Evolutionary conservation across 495 filamentous ascomycete genomes (phyloP).

Genomic region (Aspergillus coremiiformis): DNA sequence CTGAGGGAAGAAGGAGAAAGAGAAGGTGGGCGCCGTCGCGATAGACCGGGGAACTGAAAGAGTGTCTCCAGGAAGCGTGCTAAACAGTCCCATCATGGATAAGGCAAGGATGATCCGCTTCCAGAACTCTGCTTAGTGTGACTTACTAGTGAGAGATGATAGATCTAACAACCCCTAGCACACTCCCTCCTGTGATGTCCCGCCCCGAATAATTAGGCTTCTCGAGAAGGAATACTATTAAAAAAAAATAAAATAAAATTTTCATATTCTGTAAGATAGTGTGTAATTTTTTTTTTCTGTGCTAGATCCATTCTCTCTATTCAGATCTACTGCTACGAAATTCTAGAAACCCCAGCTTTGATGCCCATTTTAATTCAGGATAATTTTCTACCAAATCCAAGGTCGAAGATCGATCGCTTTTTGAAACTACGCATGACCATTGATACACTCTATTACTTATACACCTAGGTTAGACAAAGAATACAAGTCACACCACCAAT

Average conservation of each 20-base stretch:
- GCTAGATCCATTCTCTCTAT: neutral
- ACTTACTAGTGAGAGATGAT: conserved; percentile 41
- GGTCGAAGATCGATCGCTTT: conserved; percentile 3
- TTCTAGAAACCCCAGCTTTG: conserved; percentile 5
- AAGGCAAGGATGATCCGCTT: conserved; percentile 35
- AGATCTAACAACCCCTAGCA: conserved; percentile 33
- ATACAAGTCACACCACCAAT: neutral
- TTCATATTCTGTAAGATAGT: neutral
- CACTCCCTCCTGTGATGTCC: conserved; percentile 16
- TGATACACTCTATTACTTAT: neutral
- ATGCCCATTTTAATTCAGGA: neutral
- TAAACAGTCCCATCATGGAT: conserved; percentile 32
- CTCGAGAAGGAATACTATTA: conserved; percentile 3
- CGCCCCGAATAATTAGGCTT: conserved; percentile 5
- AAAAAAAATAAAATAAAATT: neutral
- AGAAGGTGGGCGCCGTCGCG: conserved; percentile 19
- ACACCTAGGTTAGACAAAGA: conserved; percentile 1
- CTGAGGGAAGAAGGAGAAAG: neutral
- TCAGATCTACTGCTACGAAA: conserved; percentile 1
- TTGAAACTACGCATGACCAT: conserved; percentile 5
- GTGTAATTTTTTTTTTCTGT: neutral
- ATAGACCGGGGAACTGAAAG: conserved; percentile 34
- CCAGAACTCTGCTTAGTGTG: conserved; percentile 37
- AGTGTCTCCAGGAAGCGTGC: conserved; percentile 25
- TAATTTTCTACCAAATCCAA: conserved; percentile 1